A percentile compares a stretch with the other conserved stretches of the same genome.
These are phyloP conservation scores for Saccharomycopsis lassenensis DNA, from an alignment of 805 yeast species.

Conservation along the genomic window DNA sequence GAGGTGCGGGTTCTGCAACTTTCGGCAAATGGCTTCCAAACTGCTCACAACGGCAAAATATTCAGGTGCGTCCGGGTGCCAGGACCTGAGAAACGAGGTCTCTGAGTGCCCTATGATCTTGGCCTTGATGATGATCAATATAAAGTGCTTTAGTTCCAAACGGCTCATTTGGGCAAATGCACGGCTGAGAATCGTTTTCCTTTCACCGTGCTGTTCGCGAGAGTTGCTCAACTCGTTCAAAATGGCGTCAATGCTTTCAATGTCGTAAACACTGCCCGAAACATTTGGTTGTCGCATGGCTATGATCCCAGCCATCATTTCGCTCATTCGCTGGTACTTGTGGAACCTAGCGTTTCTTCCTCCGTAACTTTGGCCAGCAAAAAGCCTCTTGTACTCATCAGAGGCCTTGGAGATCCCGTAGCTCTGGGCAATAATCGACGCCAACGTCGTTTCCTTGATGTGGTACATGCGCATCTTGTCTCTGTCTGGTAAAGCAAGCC, in stretches of 20 bases:
- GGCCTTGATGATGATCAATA: constrained; percentile 52
- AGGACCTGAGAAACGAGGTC: constrained; percentile 40
- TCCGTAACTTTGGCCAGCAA: constrained; percentile 23
- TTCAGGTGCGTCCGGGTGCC: constrained; percentile 73
- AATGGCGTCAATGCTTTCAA: constrained; percentile 20
- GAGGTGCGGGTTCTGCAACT: constrained; percentile 37
- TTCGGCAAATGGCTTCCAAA: constrained; percentile 48
- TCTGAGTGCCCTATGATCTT: constrained; percentile 56
- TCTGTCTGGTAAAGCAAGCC: constrained; percentile 49
- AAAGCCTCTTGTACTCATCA: constrained; percentile 41
- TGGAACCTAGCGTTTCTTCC: constrained; percentile 29
- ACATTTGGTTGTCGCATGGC: constrained; percentile 32
- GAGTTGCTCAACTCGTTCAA: constrained; percentile 2
- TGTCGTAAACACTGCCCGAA: constrained; percentile 24
- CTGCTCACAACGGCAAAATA: constrained; percentile 57
- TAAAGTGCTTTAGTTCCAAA: constrained; percentile 55
- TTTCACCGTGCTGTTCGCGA: not conserved
- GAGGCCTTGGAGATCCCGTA: constrained; percentile 51
- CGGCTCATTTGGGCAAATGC: constrained; percentile 44
- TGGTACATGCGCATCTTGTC: constrained; percentile 50
- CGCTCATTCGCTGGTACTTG: constrained; percentile 37
- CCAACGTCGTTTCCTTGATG: constrained; percentile 53
- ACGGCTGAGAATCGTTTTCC: constrained; percentile 32
- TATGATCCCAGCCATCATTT: constrained; percentile 37
- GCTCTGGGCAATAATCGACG: constrained; percentile 37